Conservation (phyloP, 169 alveolate species). For the Theileria parva region DNA sequence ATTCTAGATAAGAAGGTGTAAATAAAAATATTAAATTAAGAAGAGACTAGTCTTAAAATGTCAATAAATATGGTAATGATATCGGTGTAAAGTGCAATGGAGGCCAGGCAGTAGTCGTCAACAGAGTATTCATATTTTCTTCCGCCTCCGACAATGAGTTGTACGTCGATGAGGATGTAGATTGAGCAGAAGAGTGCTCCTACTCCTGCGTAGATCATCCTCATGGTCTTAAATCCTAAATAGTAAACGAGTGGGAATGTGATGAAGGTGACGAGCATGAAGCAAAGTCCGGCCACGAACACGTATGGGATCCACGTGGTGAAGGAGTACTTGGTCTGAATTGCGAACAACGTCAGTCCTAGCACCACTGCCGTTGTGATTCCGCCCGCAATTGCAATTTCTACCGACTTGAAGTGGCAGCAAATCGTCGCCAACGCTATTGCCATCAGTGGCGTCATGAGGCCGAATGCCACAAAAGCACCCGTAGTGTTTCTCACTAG, state of each 20-base stretch:
- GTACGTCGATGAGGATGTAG: slow-evolving; percentile 87
- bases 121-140: slow-evolving; percentile 82
- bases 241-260: slow-evolving; percentile 7
- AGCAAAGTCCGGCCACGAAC: slow-evolving; percentile 1
- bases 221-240: neutral
- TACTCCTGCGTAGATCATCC: slow-evolving; percentile 43
- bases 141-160: slow-evolving; percentile 88
- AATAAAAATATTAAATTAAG: neutral
- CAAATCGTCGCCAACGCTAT: slow-evolving; percentile 18
- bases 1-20: neutral
- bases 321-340: slow-evolving; percentile 59
- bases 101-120: slow-evolving; percentile 92
- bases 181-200: slow-evolving; percentile 77
- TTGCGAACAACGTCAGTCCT: slow-evolving; percentile 21
- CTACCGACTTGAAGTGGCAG: slow-evolving; percentile 21
- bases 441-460: slow-evolving; percentile 53
- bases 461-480: neutral
- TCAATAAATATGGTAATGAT: slow-evolving; percentile 82
- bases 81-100: slow-evolving; percentile 87
- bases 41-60: slow-evolving; percentile 67
- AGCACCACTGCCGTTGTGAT: slow-evolving; percentile 38
- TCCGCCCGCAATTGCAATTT: slow-evolving; percentile 53
- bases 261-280: slow-evolving; percentile 11
- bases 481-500: slow-evolving; percentile 22
- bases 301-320: slow-evolving; percentile 28